Percentiles rank a stretch among this genome's conserved stretches.
These are phyloP conservation scores for Colletotrichum tanaceti DNA, from an alignment of 2,329 filamentous ascomycete species.

Conservation along the genomic window DNA sequence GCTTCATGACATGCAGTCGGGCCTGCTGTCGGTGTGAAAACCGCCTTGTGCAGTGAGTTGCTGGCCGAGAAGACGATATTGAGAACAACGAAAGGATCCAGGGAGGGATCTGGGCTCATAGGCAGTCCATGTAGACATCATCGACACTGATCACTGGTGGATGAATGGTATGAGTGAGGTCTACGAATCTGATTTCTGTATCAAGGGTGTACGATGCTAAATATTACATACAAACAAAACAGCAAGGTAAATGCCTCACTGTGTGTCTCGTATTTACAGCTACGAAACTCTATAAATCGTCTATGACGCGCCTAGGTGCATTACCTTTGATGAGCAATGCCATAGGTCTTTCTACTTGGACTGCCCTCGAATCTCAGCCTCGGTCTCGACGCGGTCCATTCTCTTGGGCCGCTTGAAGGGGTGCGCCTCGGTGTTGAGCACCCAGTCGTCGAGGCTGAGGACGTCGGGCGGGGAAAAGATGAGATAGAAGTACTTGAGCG, in stretches of 20 bases:
- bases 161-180: neutral
- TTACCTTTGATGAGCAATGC: neutral
- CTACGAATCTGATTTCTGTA: neutral
- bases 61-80: neutral
- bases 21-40: neutral
- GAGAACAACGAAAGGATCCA: neutral
- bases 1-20: neutral
- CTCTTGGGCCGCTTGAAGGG: slow-evolving; percentile 54
- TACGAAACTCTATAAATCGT: neutral
- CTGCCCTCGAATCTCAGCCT: slow-evolving; percentile 25
- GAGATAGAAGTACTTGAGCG: slow-evolving; percentile 81
- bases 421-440: slow-evolving; percentile 71
- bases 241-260: neutral
- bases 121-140: neutral
- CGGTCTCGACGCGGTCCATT: slow-evolving; percentile 30
- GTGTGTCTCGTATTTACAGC: neutral
- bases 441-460: slow-evolving; percentile 77
- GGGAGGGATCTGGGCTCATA: too few species aligned
- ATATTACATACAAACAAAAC: neutral
- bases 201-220: neutral
- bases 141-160: neutral
- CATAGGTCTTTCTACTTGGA: neutral
- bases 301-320: neutral
- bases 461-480: slow-evolving; percentile 73
- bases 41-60: neutral